A percentile compares a stretch with the other conserved stretches of the same genome.
These are phyloP conservation scores for Lachancea kluyveri DNA, from an alignment of 805 yeast genomes.

Conservation along the genomic window DNA sequence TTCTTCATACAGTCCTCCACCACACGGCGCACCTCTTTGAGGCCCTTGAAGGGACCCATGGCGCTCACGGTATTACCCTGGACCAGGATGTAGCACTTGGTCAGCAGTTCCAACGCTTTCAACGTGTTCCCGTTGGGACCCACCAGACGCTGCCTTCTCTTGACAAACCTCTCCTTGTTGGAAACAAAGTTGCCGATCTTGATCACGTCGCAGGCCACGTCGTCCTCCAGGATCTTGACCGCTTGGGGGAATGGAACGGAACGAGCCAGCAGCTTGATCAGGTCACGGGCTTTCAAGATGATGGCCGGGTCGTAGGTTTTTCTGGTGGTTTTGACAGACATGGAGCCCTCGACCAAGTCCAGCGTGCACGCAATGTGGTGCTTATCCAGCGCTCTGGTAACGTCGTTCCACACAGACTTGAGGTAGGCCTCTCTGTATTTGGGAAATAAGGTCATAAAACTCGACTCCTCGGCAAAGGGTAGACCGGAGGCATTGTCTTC, in stretches of 20 bases:
- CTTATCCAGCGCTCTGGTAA: slow-evolving; percentile 69
- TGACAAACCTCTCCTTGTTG: slow-evolving; percentile 89
- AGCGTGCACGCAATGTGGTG: slow-evolving; percentile 77
- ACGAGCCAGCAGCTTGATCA: slow-evolving; percentile 87
- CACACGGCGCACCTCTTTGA: slow-evolving; percentile 86
- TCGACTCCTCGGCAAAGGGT: slow-evolving; percentile 92
- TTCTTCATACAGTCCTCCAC: slow-evolving; percentile 98
- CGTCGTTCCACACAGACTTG: slow-evolving; percentile 89
- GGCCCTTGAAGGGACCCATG: slow-evolving; percentile 94
- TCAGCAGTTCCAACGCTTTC: slow-evolving; percentile 88
- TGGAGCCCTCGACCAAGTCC: slow-evolving; percentile 91
- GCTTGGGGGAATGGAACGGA: slow-evolving; percentile 98
- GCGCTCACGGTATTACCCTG: slow-evolving; percentile 97
- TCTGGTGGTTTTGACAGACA: slow-evolving; percentile 94
- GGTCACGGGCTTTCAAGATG: slow-evolving; percentile 88
- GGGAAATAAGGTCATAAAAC: slow-evolving; percentile 92
- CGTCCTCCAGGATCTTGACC: slow-evolving; percentile 83
- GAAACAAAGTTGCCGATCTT: slow-evolving; percentile 86
- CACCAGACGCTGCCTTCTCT: slow-evolving; percentile 91
- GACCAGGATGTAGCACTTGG: slow-evolving; percentile 92
- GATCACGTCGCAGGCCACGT: slow-evolving; percentile 90
- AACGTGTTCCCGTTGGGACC: slow-evolving; percentile 97
- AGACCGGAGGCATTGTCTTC: slow-evolving; percentile 84
- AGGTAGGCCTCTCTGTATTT: slow-evolving; percentile 91
- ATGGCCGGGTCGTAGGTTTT: slow-evolving; percentile 94